Evolutionary conservation across 495 filamentous ascomycete species (phyloP), one percentile per base, ranked within the genome.

Genomic region (Wilcoxina mikolae): DNA sequence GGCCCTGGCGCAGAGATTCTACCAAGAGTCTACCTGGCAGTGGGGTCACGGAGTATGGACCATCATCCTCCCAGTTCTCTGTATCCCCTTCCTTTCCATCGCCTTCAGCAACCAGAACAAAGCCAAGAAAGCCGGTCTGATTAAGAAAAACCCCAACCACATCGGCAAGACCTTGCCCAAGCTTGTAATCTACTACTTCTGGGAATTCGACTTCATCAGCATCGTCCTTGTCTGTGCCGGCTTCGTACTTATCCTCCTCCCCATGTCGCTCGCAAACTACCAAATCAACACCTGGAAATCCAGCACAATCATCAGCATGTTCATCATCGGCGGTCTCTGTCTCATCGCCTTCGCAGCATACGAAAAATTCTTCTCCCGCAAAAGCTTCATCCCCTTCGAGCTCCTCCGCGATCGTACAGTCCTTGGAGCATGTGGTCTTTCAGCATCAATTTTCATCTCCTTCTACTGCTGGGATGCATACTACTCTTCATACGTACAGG

Each of bases 11-110:
- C 54, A 71, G 3, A 66, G 66, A 15, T 71, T 80, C 56, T 63
- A 74, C 38, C 47, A 69, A 23, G 61, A 71, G 0, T 64, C 69
- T 15, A 69, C 72, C 44, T 85, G 74, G 72, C 72, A 78, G 31
- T 85, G 81, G 82, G 75, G 71, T 15, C 82, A 76, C 58, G 80
- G 79, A 27, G 68, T 72, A 20, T 83, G 81, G 59, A 68, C 75
- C 26, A 78, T 82, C 56, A 68, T 81, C 58, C 71, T 72, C 24
- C 78, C 78, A 0, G 57, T 74, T 51, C 69, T 79, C 53, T 77
- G 74, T 55, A 41, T 69, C n/a, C 78, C 79, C 12, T 63, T 82
- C 5, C 65, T 70, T 55, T 60, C 58, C 28, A 65, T 81, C 11
- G 79, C 82, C 57, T 74, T 72, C 59, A 62, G 66, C 57, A 81